Evolutionary conservation across 1,284 basidiomycete genomes (phyloP).

Genomic region (Rhodotorula glutinis): DNA sequence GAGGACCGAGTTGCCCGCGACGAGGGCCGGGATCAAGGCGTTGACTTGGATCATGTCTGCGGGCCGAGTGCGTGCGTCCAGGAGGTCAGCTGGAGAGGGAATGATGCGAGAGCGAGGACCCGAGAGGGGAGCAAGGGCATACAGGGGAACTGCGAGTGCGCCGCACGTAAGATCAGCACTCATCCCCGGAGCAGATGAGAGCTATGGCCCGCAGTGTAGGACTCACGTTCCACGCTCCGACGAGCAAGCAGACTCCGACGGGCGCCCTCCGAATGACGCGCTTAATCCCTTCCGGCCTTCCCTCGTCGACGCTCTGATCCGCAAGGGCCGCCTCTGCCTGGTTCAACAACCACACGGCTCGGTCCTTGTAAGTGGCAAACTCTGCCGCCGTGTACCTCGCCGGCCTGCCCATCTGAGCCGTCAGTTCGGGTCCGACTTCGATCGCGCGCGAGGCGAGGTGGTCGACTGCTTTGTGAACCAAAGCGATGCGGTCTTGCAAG

Average conservation of each 20-base stretch:
- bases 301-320: slow-evolving; percentile 61
- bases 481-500: slow-evolving; percentile 66
- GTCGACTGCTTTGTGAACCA: slow-evolving; percentile 71
- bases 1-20: slow-evolving; percentile 74
- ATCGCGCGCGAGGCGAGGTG: slow-evolving; percentile 69
- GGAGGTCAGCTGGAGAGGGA: not conserved
- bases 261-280: slow-evolving; percentile 78
- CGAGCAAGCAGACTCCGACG: slow-evolving; percentile 80
- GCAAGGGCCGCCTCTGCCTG: slow-evolving; percentile 73
- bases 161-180: not conserved
- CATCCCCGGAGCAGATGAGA: no score
- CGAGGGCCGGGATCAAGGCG: slow-evolving; percentile 78
- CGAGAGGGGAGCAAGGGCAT: no score
- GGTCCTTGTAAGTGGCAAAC: slow-evolving; percentile 72
- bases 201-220: no score
- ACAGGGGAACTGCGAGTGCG: slow-evolving; percentile 7
- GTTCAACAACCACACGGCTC: slow-evolving; percentile 77
- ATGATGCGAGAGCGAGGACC: no score
- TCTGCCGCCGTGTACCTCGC: slow-evolving; percentile 61
- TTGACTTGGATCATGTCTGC: slow-evolving; percentile 75
- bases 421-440: slow-evolving; percentile 70
- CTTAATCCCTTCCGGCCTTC: slow-evolving; percentile 47
- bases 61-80: no score
- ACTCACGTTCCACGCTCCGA: slow-evolving; percentile 81
- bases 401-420: slow-evolving; percentile 68